Percentiles rank a stretch among this genome's conserved stretches.
Conservation (phyloP, 257 asterid genomes). For the Capsicum rhomboideum region DNA sequence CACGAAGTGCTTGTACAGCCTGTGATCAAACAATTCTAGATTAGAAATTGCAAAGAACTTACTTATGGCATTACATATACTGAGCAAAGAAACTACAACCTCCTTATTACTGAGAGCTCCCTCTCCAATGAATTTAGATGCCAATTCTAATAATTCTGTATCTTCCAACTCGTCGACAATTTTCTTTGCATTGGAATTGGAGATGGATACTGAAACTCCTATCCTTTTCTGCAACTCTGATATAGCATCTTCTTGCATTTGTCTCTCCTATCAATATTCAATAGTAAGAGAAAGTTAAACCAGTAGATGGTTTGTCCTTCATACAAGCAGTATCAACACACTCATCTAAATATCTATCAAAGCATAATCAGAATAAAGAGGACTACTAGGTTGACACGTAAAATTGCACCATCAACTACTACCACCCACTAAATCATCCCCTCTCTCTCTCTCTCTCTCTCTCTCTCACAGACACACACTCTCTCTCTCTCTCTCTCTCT, state of each 20-base stretch:
- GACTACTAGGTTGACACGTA: not conserved
- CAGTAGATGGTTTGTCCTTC: not conserved
- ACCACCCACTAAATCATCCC: not conserved
- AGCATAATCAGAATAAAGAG: not conserved
- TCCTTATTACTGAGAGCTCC: conserved; percentile 33
- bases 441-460: not conserved
- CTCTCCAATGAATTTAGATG: conserved; percentile 43
- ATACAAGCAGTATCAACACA: not conserved
- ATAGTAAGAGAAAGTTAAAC: not conserved
- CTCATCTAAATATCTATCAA: not conserved
- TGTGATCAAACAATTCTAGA: conserved; percentile 11
- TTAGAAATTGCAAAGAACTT: not conserved
- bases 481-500: not conserved
- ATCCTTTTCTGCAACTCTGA: conserved; percentile 51
- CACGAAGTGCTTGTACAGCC: conserved; percentile 76
- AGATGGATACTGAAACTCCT: conserved; percentile 41
- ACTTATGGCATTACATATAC: not conserved
- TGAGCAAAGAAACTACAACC: conserved; percentile 30
- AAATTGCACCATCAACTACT: not conserved
- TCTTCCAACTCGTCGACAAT: conserved; percentile 62
- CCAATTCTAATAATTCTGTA: conserved; percentile 56
- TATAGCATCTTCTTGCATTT: conserved; percentile 36
- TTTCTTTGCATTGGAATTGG: conserved; percentile 29
- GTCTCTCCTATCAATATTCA: conserved; percentile 42
- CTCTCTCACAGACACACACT: not conserved